A percentile compares a stretch with the other conserved stretches of the same genome.
Evolutionary conservation across 768 basidiomycete genomes (phyloP).

Genomic region (Hysterangium stoloniferum): DNA sequence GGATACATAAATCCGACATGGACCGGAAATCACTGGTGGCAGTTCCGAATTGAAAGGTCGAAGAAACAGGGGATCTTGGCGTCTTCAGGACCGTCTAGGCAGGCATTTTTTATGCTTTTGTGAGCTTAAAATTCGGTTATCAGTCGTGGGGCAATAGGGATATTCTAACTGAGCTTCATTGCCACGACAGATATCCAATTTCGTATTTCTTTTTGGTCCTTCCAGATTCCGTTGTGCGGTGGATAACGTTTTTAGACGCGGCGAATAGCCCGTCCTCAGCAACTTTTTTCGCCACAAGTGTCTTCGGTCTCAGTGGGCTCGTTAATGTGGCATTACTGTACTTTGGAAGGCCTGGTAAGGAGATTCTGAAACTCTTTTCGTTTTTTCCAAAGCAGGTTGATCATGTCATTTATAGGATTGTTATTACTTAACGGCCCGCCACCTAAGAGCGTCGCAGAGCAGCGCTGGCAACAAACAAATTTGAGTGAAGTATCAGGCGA

Average conservation of each 20-base stretch:
- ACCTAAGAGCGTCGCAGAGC: neutral
- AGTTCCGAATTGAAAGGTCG: slow-evolving; percentile 16
- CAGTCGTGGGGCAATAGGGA: too few relatives aligned
- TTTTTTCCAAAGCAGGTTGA: neutral
- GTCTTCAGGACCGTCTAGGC: slow-evolving; percentile 7
- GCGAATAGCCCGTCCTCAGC: slow-evolving; percentile 23
- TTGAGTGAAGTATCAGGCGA: too few relatives aligned
- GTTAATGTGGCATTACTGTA: slow-evolving; percentile 34
- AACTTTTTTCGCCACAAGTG: slow-evolving; percentile 25
- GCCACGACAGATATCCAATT: slow-evolving; percentile 32
- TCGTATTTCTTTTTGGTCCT: slow-evolving; percentile 32
- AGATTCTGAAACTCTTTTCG: neutral
- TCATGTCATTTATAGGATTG: neutral
- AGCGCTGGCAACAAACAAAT: too few relatives aligned
- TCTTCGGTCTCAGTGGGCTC: slow-evolving; percentile 34
- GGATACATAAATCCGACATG: slow-evolving; percentile 29
- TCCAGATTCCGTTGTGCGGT: slow-evolving; percentile 34
- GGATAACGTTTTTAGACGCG: slow-evolving; percentile 25
- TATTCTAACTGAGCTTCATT: neutral
- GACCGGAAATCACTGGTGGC: slow-evolving; percentile 29
- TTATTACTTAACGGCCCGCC: slow-evolving; percentile 2
- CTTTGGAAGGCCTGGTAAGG: slow-evolving; percentile 23
- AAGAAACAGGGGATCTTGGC: neutral
- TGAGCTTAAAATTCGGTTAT: neutral
- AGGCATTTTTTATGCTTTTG: slow-evolving; percentile 13